Evolutionary conservation across 768 basidiomycete genomes (phyloP).

Genomic region (Suillus luteus): DNA sequence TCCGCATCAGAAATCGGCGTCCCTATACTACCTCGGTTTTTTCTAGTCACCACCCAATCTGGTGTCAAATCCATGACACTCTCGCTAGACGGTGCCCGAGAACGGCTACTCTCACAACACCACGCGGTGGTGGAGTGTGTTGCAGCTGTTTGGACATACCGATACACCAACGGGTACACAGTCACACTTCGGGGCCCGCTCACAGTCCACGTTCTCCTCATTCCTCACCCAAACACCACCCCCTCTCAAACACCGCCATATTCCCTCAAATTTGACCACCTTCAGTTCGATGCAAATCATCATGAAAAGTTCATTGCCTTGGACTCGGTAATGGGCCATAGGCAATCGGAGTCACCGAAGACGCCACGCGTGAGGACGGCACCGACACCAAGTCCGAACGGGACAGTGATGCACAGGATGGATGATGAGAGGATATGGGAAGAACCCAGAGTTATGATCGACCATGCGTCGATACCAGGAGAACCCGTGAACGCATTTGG

Average conservation of each 20-base stretch:
- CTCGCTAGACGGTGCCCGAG: conserved; percentile 76
- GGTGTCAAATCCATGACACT: conserved; percentile 84
- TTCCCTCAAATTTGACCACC: conserved; percentile 66
- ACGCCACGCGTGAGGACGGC: conserved; percentile 37
- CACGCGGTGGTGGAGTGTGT: conserved; percentile 67
- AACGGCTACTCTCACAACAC: conserved; percentile 53
- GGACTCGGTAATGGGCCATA: conserved; percentile 57
- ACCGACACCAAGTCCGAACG: conserved; percentile 37
- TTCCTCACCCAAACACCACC: conserved; percentile 26
- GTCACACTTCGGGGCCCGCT: conserved; percentile 77
- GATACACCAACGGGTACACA: conserved; percentile 76
- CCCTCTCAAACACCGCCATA: conserved; percentile 26
- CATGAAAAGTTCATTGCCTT: conserved; percentile 78
- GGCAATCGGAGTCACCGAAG: conserved; percentile 45
- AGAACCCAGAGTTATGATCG: conserved; percentile 62
- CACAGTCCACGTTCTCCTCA: conserved; percentile 56
- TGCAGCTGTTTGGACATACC: conserved; percentile 79
- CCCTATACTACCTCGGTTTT: conserved; percentile 80
- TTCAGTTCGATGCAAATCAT: conserved; percentile 70
- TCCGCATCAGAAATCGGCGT: conserved; percentile 67
- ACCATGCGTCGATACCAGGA: conserved; percentile 66
- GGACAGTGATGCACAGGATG: conserved; percentile 26
- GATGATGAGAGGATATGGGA: conserved; percentile 68
- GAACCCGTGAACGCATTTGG: conserved; percentile 89
- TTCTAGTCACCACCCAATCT: conserved; percentile 81